phyloP scores from a whole-genome alignment of 805 yeast species.

The Priceomyces fermenticarens region DNA sequence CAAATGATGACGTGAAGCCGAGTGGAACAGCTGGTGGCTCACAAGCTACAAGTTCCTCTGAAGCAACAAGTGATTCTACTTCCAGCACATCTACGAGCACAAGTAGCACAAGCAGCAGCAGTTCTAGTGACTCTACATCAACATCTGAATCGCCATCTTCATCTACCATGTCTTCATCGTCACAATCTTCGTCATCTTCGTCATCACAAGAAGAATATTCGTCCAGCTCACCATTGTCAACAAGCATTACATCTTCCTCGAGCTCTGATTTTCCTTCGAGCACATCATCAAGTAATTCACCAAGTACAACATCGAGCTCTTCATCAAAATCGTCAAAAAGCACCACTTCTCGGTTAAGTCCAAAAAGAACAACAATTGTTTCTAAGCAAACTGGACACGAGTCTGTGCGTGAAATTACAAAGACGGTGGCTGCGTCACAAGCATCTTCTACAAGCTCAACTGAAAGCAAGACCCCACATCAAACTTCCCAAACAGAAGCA shows the following conservation, averaged over 20 bases:
- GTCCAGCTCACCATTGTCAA: background rate
- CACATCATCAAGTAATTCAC: background rate
- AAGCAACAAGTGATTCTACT: slow-evolving; percentile 7
- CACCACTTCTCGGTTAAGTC: slow-evolving; percentile 3
- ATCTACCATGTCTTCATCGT: slow-evolving; percentile 6
- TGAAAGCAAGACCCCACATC: slow-evolving; percentile 4
- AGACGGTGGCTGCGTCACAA: slow-evolving; percentile 8
- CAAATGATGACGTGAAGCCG: slow-evolving; percentile 19
- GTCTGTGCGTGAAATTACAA: slow-evolving; percentile 6
- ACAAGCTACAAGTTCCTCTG: slow-evolving; percentile 6
- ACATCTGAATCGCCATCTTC: slow-evolving; percentile 5
- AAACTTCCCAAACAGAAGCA: slow-evolving; percentile 11
- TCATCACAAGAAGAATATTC: background rate
- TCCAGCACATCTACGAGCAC: slow-evolving; percentile 6
- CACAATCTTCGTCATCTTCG: slow-evolving; percentile 1
- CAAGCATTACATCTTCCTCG: background rate
- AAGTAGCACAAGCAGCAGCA: slow-evolving; percentile 5
- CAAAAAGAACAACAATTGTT: slow-evolving; percentile 12
- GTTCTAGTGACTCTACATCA: background rate
- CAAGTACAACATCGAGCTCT: slow-evolving; percentile 9
- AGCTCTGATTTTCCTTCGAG: slow-evolving; percentile 4
- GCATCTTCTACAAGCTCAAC: slow-evolving; percentile 12
- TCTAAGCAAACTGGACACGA: slow-evolving; percentile 13
- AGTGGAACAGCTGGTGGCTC: slow-evolving; percentile 2
- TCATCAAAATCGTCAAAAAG: slow-evolving; percentile 1